Conservation (phyloP, 108 stramenopile species). For the Mayamaea pseudoterrestris region DNA sequence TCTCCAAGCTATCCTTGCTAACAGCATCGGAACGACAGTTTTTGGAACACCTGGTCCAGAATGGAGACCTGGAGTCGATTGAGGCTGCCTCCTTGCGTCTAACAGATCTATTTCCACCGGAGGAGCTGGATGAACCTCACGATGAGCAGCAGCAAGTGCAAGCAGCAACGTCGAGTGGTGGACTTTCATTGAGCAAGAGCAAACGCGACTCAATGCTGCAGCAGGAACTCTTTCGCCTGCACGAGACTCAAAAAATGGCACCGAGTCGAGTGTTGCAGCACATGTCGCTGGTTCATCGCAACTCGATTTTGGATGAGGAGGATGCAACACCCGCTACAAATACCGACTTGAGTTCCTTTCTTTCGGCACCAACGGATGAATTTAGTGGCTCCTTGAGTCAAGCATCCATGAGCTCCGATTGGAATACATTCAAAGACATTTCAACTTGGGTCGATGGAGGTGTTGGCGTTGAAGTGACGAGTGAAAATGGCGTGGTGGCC, state of each 20-base stretch:
- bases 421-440: slow-evolving; percentile 7
- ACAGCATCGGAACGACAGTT: slow-evolving; percentile 16
- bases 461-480: slow-evolving; percentile 6
- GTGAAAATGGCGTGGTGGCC: slow-evolving; percentile 8
- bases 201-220: slow-evolving; percentile 21
- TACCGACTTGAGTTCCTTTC: not conserved
- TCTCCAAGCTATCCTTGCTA: too few species aligned
- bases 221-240: slow-evolving; percentile 22
- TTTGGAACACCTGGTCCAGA: slow-evolving; percentile 14
- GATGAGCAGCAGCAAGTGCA: slow-evolving; percentile 1
- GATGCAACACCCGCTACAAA: not conserved
- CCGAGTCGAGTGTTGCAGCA: slow-evolving; percentile 17
- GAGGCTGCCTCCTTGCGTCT: slow-evolving; percentile 13
- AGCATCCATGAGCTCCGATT: not conserved
- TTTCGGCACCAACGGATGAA: not conserved
- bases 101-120: slow-evolving; percentile 20
- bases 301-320: not conserved
- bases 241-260: slow-evolving; percentile 13
- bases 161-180: not conserved
- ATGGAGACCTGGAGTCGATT: slow-evolving; percentile 21
- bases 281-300: slow-evolving; percentile 3
- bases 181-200: too few species aligned
- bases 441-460: slow-evolving; percentile 9
- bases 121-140: not conserved
- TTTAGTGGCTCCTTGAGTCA: not conserved